Evolutionary conservation across 805 yeast genomes (phyloP).

Genomic region (Maudiozyma saulgeensis): DNA sequence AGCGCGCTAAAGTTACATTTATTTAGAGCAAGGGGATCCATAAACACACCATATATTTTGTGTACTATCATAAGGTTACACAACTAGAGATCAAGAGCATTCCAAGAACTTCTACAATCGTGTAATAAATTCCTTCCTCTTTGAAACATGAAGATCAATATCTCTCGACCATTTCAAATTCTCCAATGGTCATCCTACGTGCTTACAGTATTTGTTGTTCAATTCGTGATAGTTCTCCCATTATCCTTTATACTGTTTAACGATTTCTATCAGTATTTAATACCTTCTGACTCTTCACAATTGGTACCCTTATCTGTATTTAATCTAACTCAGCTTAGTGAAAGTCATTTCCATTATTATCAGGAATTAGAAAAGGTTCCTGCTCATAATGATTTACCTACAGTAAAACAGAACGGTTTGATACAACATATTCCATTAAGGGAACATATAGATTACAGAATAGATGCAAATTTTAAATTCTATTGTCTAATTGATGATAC

Average conservation of each 20-base stretch:
- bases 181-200: conserved; percentile 23
- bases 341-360: not conserved
- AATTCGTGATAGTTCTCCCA: conserved; percentile 21
- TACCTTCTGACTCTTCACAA: conserved; percentile 24
- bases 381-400: conserved; percentile 11
- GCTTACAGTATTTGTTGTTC: conserved; percentile 11
- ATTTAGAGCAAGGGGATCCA: too few species aligned
- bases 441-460: conserved; percentile 16
- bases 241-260: conserved; percentile 21
- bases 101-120: too few species aligned
- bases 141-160: conserved; percentile 18
- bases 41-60: too few species aligned
- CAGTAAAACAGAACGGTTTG: conserved; percentile 17
- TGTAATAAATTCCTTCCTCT: too few species aligned
- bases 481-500: conserved; percentile 10
- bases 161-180: conserved; percentile 23
- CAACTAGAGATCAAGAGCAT: too few species aligned
- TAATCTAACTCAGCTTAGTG: not conserved
- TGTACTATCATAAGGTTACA: too few species aligned
- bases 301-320: conserved; percentile 15
- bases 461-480: conserved; percentile 18
- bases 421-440: conserved; percentile 16
- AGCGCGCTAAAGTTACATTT: too few species aligned
- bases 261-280: conserved; percentile 20
- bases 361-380: conserved; percentile 11